Evolutionary conservation across 768 basidiomycete species (phyloP).

Genomic region (Boletus speciosus): DNA sequence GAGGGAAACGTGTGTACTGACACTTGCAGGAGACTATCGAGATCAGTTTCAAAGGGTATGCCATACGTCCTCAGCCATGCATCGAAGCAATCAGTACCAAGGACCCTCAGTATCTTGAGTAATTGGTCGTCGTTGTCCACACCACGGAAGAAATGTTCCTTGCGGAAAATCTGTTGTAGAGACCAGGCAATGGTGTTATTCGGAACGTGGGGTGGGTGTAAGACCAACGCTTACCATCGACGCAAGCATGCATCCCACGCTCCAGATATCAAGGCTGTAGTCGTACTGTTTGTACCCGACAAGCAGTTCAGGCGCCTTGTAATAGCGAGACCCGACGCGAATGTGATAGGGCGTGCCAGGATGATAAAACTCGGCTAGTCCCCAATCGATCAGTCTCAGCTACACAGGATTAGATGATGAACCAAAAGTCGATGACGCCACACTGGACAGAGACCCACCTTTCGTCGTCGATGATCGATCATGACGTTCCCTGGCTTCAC

Average conservation of each 20-base stretch:
- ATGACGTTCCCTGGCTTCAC: slow-evolving; percentile 71
- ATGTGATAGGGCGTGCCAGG: slow-evolving; percentile 68
- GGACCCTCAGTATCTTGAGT: slow-evolving; percentile 62
- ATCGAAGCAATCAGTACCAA: slow-evolving; percentile 67
- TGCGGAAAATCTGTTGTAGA: slow-evolving; percentile 56
- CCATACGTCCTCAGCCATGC: slow-evolving; percentile 56
- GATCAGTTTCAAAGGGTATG: slow-evolving; percentile 63
- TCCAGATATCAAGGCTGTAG: slow-evolving; percentile 72
- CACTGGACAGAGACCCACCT: slow-evolving; percentile 39
- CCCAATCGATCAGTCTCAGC: slow-evolving; percentile 71
- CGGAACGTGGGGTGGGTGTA: neutral
- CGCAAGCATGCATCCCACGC: slow-evolving; percentile 71
- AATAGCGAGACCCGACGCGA: slow-evolving; percentile 67
- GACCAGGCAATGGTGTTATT: neutral
- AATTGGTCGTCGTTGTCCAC: slow-evolving; percentile 73
- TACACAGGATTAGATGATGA: slow-evolving; percentile 16
- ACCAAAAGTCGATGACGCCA: neutral
- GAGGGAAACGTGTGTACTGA: slow-evolving; percentile 24
- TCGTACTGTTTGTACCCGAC: slow-evolving; percentile 73
- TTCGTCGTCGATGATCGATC: slow-evolving; percentile 62
- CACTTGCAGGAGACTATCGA: slow-evolving; percentile 53
- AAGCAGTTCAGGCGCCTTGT: slow-evolving; percentile 70
- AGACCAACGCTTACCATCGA: slow-evolving; percentile 52
- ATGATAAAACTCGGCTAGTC: slow-evolving; percentile 74
- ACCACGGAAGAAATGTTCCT: slow-evolving; percentile 74